These are phyloP conservation scores for Suhomyces bolitotheri DNA, from an alignment of 1,139 yeast genomes.

Conservation along the genomic window DNA sequence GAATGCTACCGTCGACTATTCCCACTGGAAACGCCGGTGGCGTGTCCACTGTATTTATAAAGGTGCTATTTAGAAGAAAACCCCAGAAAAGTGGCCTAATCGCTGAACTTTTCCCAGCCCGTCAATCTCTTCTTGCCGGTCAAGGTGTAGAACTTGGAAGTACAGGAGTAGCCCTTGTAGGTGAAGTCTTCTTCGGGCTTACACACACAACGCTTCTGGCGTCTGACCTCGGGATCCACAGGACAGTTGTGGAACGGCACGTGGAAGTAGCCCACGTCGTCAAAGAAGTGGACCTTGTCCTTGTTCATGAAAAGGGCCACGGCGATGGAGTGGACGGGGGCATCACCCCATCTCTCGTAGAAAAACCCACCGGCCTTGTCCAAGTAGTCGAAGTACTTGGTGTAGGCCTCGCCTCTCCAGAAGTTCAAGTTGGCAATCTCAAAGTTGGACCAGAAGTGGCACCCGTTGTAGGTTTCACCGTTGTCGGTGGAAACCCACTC, in stretches of 20 bases:
- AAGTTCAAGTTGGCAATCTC: slow-evolving; percentile 74
- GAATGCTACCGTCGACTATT: too few species aligned
- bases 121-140: slow-evolving; percentile 64
- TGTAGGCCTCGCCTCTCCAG: slow-evolving; percentile 73
- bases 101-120: slow-evolving; percentile 69
- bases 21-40: too few species aligned
- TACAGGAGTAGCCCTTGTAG: slow-evolving; percentile 86
- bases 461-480: slow-evolving; percentile 68
- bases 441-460: slow-evolving; percentile 90
- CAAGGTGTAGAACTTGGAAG: slow-evolving; percentile 66
- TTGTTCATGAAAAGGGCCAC: slow-evolving; percentile 73
- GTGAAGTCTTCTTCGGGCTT: slow-evolving; percentile 76
- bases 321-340: slow-evolving; percentile 86
- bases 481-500: slow-evolving; percentile 71
- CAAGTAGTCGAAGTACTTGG: slow-evolving; percentile 64
- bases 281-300: slow-evolving; percentile 72
- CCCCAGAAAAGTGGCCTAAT: too few species aligned
- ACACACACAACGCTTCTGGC: slow-evolving; percentile 65
- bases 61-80: too few species aligned
- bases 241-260: slow-evolving; percentile 81
- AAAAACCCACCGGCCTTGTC: slow-evolving; percentile 85
- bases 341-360: slow-evolving; percentile 94
- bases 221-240: slow-evolving; percentile 54
- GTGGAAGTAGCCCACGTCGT: slow-evolving; percentile 81
- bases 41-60: too few species aligned